phyloP scores from a whole-genome alignment of 176 grass and related monocot species.

The Eleusine indica region DNA sequence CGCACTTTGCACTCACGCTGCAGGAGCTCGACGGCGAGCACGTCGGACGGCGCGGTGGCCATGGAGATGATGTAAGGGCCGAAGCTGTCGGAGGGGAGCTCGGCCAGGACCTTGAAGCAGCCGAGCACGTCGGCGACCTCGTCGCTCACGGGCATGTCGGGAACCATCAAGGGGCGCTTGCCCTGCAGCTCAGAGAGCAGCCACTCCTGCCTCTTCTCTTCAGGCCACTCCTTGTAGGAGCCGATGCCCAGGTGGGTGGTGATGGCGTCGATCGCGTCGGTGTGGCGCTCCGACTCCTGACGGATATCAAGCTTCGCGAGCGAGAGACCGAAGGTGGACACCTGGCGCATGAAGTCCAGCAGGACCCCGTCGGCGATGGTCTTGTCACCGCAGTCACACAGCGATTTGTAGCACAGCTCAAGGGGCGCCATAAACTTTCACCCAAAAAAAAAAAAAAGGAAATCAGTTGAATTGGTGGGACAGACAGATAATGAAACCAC shows the following conservation, averaged over 20 bases:
- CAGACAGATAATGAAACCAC: not conserved
- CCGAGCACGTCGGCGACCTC: slow-evolving; percentile 71
- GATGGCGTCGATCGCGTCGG: slow-evolving; percentile 71
- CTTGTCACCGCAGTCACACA: slow-evolving; percentile 69
- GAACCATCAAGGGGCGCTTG: slow-evolving; percentile 65
- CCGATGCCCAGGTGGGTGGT: slow-evolving; percentile 68
- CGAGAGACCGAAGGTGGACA: slow-evolving; percentile 71
- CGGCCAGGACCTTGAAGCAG: slow-evolving; percentile 63
- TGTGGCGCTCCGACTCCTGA: slow-evolving; percentile 79
- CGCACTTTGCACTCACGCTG: slow-evolving; percentile 63
- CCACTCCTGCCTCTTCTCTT: slow-evolving; percentile 70
- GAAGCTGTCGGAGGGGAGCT: slow-evolving; percentile 71
- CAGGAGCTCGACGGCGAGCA: slow-evolving; percentile 83
- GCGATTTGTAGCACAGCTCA: slow-evolving; percentile 70
- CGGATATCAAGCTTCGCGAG: slow-evolving; percentile 77
- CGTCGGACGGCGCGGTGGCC: slow-evolving; percentile 80
- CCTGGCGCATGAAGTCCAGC: slow-evolving; percentile 81
- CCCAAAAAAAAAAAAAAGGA: slow-evolving; percentile 7
- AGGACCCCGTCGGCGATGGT: slow-evolving; percentile 74
- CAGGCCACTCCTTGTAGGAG: slow-evolving; percentile 71
- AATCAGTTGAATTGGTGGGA: not conserved
- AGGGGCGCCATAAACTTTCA: slow-evolving; percentile 63
- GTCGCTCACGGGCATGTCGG: slow-evolving; percentile 63
- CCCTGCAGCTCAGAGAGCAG: slow-evolving; percentile 74
- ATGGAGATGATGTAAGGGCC: slow-evolving; percentile 90